Percentiles rank a stretch among this genome's conserved stretches.
Evolutionary conservation across 495 filamentous ascomycete genomes (phyloP).

Genomic region (Xylaria castorea): DNA sequence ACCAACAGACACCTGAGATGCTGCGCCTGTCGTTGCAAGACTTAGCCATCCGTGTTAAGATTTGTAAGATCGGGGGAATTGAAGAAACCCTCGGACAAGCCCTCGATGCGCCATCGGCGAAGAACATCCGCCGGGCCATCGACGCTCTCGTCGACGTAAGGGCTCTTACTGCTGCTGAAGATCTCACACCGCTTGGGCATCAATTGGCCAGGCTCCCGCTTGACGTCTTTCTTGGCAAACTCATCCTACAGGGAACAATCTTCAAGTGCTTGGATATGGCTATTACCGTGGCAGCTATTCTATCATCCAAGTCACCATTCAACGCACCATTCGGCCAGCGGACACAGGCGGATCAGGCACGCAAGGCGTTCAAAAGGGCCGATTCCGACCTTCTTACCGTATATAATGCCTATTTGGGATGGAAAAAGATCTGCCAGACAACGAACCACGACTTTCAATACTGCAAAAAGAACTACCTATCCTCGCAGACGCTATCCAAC

Average conservation of each 20-base stretch:
- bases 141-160: slow-evolving; percentile 93
- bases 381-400: slow-evolving; percentile 91
- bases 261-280: slow-evolving; percentile 91
- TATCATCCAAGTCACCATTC: slow-evolving; percentile 96
- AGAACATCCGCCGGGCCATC: slow-evolving; percentile 90
- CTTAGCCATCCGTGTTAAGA: slow-evolving; percentile 93
- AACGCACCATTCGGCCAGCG: slow-evolving; percentile 81
- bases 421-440: slow-evolving; percentile 76
- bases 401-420: slow-evolving; percentile 90
- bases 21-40: slow-evolving; percentile 93
- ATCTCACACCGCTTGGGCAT: slow-evolving; percentile 82
- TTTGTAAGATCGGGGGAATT: slow-evolving; percentile 90
- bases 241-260: slow-evolving; percentile 81
- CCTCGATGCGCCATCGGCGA: slow-evolving; percentile 84
- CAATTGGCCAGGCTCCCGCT: slow-evolving; percentile 88
- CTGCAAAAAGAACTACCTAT: slow-evolving; percentile 91
- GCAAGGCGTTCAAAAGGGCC: slow-evolving; percentile 78
- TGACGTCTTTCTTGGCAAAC: slow-evolving; percentile 92
- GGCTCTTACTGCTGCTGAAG: slow-evolving; percentile 79
- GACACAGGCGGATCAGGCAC: slow-evolving; percentile 76
- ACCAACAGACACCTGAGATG: slow-evolving; percentile 95
- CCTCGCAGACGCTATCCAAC: slow-evolving; percentile 77
- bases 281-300: slow-evolving; percentile 87
- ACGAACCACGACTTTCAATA: slow-evolving; percentile 78
- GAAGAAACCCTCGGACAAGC: slow-evolving; percentile 89